Evolutionary conservation across 73 alveolate species (phyloP).

Genomic region (Strombidium stylifer): DNA sequence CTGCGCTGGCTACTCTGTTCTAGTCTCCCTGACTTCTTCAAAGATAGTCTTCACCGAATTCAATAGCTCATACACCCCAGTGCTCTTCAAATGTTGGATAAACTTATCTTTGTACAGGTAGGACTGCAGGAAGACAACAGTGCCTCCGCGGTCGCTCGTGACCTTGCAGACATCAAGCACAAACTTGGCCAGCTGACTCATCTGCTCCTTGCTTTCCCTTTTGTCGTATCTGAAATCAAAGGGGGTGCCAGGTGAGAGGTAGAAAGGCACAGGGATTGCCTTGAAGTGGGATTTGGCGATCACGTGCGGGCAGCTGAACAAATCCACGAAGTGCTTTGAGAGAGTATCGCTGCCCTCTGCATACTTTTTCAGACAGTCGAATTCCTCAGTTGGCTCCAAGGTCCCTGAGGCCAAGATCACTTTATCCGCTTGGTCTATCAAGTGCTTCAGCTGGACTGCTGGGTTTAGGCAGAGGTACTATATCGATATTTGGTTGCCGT

Average conservation of each 20-base stretch:
- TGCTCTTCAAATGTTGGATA: constrained; percentile 47
- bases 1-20: constrained; percentile 53
- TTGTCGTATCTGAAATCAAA: constrained; percentile 61
- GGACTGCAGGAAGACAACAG: constrained; percentile 78
- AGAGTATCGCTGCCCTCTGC: constrained; percentile 48
- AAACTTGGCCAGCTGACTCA: constrained; percentile 42
- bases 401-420: constrained; percentile 91
- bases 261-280: constrained; percentile 53
- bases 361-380: constrained; percentile 59
- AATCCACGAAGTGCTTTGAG: no score
- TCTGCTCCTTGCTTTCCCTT: constrained; percentile 34
- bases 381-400: constrained; percentile 87
- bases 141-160: constrained; percentile 65
- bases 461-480: constrained; percentile 67
- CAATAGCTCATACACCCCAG: constrained; percentile 4
- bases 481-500: constrained; percentile 25
- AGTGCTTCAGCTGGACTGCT: constrained; percentile 48
- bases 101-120: constrained; percentile 64
- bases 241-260: constrained; percentile 30
- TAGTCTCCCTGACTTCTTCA: constrained; percentile 55
- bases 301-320: constrained; percentile 82
- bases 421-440: constrained; percentile 60
- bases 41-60: constrained; percentile 38
- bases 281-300: constrained; percentile 73
- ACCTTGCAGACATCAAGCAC: constrained; percentile 39